These are phyloP conservation scores for Cyberlindnera maritima DNA, from an alignment of 805 yeast genomes.

Conservation along the genomic window DNA sequence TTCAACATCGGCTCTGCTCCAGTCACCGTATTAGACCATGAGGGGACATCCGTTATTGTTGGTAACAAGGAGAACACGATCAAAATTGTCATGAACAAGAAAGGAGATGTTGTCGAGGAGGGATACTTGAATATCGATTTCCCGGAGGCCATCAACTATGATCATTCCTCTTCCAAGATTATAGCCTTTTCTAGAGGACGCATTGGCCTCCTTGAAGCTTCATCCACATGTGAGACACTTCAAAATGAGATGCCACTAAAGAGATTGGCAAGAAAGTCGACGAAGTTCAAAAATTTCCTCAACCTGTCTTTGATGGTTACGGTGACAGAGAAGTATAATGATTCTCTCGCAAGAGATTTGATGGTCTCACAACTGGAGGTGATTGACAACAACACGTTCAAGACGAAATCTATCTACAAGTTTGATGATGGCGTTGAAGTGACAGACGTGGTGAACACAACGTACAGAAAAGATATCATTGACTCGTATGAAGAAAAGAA, in stretches of 20 bases:
- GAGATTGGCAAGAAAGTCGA: constrained; percentile 18
- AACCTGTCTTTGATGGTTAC: constrained; percentile 24
- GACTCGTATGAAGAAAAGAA: constrained; percentile 25
- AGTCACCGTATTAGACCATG: constrained; percentile 18
- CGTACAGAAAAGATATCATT: constrained; percentile 20
- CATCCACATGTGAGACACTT: neutral
- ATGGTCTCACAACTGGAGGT: constrained; percentile 23
- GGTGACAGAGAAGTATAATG: constrained; percentile 11
- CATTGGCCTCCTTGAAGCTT: constrained; percentile 1
- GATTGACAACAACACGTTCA: constrained; percentile 27
- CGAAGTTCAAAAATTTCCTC: constrained; percentile 23
- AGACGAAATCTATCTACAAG: constrained; percentile 15
- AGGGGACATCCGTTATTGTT: constrained; percentile 11
- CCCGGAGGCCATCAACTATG: constrained; percentile 10
- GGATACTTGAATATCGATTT: constrained; percentile 22
- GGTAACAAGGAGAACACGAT: constrained; percentile 22
- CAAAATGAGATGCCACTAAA: constrained; percentile 10
- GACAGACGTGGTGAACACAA: constrained; percentile 25
- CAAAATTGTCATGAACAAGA: constrained; percentile 3
- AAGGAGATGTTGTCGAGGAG: constrained; percentile 4
- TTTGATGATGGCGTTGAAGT: constrained; percentile 25
- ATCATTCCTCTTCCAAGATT: neutral
- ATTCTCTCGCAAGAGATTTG: constrained; percentile 3
- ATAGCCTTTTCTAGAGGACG: neutral
- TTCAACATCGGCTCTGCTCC: constrained; percentile 25